Evolutionary conservation across 495 filamentous ascomycete species (phyloP), one percentile per base, ranked within the genome.

Genomic region (Apodospora peruviana): DNA sequence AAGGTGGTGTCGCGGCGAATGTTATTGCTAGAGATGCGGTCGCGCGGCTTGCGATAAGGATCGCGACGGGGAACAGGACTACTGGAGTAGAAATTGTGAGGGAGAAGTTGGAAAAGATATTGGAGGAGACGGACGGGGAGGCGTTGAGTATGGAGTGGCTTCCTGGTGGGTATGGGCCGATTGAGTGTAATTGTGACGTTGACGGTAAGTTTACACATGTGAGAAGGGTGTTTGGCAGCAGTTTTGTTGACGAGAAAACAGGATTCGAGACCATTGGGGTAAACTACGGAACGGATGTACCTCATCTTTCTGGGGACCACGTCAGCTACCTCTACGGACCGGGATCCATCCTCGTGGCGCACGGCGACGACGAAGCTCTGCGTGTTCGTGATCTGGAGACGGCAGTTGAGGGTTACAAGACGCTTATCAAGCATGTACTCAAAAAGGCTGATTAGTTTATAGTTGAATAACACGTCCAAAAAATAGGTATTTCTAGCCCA

Each of bases 281-380:
- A 2, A 95, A 94, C 51, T 97, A 96, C 60, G 91, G 91, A 3
- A 97, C 91, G 9, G 91, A 97, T 66, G 83, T 96, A 25, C 86
- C 88, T 1, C 83, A 88, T 49, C 60, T 97, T 37, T 53, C 80
- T 17, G 80, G 83, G 5, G 74, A 82, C 23, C 86, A 91, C 41
- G 87, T 85, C 66, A 77, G 83, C 44, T 97, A 95, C 64, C 70
- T 95, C 34, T 97, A 90, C 68, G 91, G 90, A 0, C 90, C 88
- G 1, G 91, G 91, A 0, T 87, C 73, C 48, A 96, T 97, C 45
- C 73, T 91, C 45, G 88, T 95, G 38, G 91, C 93, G 3, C 91
- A 97, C 65, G 82, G 83, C 3, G 85, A 89, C 55, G 77, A 95
- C 58, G 91, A 97, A 73, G 81, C 81, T 50, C 61, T 97, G 46